These are phyloP conservation scores for Moesziomyces aphidis DNA, from an alignment of 1,284 basidiomycete species.

Conservation along the genomic window DNA sequence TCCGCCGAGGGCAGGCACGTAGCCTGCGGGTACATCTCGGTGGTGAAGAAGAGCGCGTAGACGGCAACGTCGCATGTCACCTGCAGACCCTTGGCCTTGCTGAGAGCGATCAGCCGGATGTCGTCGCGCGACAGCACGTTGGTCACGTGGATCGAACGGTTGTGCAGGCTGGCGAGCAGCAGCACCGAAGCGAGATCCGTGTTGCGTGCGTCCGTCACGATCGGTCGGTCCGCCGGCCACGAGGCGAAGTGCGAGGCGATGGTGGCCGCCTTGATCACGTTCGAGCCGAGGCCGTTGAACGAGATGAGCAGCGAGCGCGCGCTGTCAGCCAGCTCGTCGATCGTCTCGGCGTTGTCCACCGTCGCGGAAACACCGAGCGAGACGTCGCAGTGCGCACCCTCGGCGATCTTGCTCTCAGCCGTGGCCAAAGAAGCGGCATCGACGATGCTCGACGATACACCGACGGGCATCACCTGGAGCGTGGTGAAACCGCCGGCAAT, in stretches of 20 bases:
- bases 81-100: slow-evolving; percentile 91
- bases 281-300: slow-evolving; percentile 54
- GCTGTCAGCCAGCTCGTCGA: slow-evolving; percentile 56
- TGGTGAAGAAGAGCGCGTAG: slow-evolving; percentile 90
- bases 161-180: slow-evolving; percentile 90
- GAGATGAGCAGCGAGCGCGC: slow-evolving; percentile 62
- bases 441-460: slow-evolving; percentile 39
- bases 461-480: slow-evolving; percentile 56
- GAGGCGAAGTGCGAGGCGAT: slow-evolving; percentile 88
- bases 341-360: slow-evolving; percentile 45
- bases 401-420: slow-evolving; percentile 61
- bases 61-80: slow-evolving; percentile 97
- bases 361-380: slow-evolving; percentile 62
- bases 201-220: slow-evolving; percentile 91
- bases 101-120: slow-evolving; percentile 88
- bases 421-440: slow-evolving; percentile 51
- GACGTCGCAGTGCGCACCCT: slow-evolving; percentile 60
- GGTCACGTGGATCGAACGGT: slow-evolving; percentile 90
- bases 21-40: slow-evolving; percentile 73
- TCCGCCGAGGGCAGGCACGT: slow-evolving; percentile 79
- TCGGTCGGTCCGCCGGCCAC: slow-evolving; percentile 91
- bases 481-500: slow-evolving; percentile 64
- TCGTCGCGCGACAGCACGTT: slow-evolving; percentile 90
- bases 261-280: slow-evolving; percentile 65
- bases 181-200: slow-evolving; percentile 93